phyloP scores from a whole-genome alignment of 2,329 filamentous ascomycete species.

The Pseudopithomyces maydicus region DNA sequence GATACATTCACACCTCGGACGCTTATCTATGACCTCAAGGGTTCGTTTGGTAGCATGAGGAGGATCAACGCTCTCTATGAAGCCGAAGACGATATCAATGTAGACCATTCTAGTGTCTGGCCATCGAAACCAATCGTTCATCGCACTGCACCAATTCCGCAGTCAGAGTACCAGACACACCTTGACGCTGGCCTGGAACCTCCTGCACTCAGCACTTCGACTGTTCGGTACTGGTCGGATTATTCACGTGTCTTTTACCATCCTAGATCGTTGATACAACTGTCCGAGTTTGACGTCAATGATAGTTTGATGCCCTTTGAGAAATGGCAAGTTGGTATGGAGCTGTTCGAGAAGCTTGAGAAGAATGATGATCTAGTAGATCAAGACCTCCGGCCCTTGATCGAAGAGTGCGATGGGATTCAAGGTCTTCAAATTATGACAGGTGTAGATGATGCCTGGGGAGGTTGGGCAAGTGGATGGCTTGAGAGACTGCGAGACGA shows the following conservation, averaged over 20 bases:
- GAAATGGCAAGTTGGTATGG: constrained; percentile 57
- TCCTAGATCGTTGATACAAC: constrained; percentile 81
- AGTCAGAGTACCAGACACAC: constrained; percentile 77
- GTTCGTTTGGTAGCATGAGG: constrained; percentile 84
- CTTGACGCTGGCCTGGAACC: constrained; percentile 73
- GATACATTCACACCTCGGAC: constrained; percentile 94
- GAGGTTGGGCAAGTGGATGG: constrained; percentile 52
- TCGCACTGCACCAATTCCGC: constrained; percentile 68
- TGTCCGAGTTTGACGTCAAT: constrained; percentile 80
- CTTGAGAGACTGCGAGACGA: constrained; percentile 79
- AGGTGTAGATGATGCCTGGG: constrained; percentile 59
- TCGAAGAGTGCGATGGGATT: constrained; percentile 91
- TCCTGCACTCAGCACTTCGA: constrained; percentile 67
- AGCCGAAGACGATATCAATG: constrained; percentile 48
- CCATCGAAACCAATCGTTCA: constrained; percentile 62
- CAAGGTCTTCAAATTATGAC: constrained; percentile 77
- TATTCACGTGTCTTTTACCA: constrained; percentile 93
- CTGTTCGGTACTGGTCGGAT: constrained; percentile 96
- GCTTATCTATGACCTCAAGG: constrained; percentile 93
- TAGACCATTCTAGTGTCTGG: constrained; percentile 36
- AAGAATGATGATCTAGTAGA: constrained; percentile 78
- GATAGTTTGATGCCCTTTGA: constrained; percentile 83
- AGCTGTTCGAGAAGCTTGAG: constrained; percentile 51
- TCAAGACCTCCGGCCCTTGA: constrained; percentile 82
- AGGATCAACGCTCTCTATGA: constrained; percentile 91